Conservation (phyloP, 2,329 filamentous ascomycete species). For the Westerdykella ornata region DNA sequence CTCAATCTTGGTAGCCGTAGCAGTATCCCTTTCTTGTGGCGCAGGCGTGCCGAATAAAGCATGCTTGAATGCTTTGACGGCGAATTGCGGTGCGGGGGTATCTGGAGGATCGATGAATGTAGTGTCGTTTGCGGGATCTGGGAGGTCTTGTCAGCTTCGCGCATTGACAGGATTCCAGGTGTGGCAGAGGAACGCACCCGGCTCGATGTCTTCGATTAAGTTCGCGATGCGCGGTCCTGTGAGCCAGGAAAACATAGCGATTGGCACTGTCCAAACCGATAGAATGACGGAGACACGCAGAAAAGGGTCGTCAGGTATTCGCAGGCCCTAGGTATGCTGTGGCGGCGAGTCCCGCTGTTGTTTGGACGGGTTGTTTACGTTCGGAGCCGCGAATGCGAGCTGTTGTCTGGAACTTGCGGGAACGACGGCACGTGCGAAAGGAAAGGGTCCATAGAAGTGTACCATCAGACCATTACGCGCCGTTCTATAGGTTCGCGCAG, state of each 20-base stretch:
- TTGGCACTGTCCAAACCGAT: neutral
- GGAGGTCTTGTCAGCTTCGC: conserved; percentile 9
- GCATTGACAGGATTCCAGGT: neutral
- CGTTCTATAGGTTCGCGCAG: neutral
- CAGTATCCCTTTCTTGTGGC: conserved; percentile 38
- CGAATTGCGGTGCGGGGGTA: conserved; percentile 61
- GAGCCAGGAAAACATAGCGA: conserved; percentile 36
- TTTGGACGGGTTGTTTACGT: conserved; percentile 5
- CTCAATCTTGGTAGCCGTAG: neutral
- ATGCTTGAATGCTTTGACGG: conserved; percentile 60
- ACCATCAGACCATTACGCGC: no score
- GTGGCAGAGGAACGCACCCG: conserved; percentile 16
- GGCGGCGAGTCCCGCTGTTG: conserved; percentile 11
- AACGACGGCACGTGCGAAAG: no score
- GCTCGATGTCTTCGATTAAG: conserved; percentile 32
- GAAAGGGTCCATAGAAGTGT: no score
- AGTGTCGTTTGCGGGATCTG: conserved; percentile 34
- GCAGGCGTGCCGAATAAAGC: conserved; percentile 59
- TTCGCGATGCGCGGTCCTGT: conserved; percentile 35
- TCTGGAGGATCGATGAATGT: conserved; percentile 51
- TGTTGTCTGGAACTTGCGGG: no score
- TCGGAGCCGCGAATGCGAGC: conserved; percentile 15
- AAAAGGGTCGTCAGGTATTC: neutral
- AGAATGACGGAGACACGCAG: neutral
- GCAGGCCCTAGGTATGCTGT: neutral